These are phyloP conservation scores for Allantophomopsis cytisporea DNA, from an alignment of 2,329 filamentous ascomycete species.

Conservation along the genomic window DNA sequence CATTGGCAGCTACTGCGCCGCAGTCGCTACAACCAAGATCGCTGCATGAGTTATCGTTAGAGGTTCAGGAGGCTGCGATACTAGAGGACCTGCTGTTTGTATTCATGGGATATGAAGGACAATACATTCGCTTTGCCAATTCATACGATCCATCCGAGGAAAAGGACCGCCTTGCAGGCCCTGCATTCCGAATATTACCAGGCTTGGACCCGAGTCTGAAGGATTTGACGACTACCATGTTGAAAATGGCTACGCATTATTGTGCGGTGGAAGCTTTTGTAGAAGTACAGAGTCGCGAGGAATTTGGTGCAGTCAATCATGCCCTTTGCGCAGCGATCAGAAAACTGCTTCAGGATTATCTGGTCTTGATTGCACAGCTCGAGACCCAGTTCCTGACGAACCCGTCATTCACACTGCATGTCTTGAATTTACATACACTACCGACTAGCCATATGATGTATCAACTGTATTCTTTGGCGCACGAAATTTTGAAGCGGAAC, in stretches of 20 bases:
- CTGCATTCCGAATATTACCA: constrained; percentile 63
- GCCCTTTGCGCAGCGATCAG: constrained; percentile 91
- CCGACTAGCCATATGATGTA: constrained; percentile 84
- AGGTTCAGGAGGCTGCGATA: constrained; percentile 75
- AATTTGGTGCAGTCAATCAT: constrained; percentile 91
- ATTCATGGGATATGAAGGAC: constrained; percentile 98
- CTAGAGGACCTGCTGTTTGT: constrained; percentile 87
- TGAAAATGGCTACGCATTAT: constrained; percentile 91
- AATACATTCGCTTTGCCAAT: constrained; percentile 80
- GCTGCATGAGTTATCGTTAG: constrained; percentile 58
- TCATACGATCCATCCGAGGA: constrained; percentile 75
- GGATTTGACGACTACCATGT: constrained; percentile 76
- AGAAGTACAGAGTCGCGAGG: constrained; percentile 83
- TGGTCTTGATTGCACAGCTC: constrained; percentile 83
- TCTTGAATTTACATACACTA: constrained; percentile 83
- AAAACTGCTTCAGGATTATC: constrained; percentile 82
- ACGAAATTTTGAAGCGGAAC: constrained; percentile 80
- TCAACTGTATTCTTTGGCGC: constrained; percentile 76
- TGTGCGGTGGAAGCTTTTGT: constrained; percentile 84
- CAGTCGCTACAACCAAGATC: constrained; percentile 51
- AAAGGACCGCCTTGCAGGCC: constrained; percentile 75
- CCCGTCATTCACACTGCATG: constrained; percentile 78
- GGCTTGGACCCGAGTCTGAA: constrained; percentile 85
- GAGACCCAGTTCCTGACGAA: constrained; percentile 89
- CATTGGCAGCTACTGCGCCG: constrained; percentile 64